Base-by-base conservation (phyloP, 148 eudicot species). In the Camellia granthamiana region DNA sequence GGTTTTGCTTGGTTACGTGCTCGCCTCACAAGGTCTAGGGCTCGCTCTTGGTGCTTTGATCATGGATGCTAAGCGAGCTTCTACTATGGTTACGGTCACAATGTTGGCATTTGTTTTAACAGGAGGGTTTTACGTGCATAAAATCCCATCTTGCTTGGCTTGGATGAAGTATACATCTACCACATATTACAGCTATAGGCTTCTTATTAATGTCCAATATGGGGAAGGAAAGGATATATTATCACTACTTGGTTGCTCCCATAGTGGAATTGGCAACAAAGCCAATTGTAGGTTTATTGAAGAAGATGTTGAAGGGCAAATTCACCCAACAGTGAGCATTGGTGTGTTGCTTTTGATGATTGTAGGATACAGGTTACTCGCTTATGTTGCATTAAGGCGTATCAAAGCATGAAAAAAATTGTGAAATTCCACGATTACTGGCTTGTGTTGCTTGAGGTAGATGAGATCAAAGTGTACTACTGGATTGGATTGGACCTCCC, bases 1-100 rank as follows among this genome's bases (percentile, higher is more conserved):
- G 4, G 87, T 96, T 5, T 69, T 92, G 2, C 83, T 96, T 3
- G 88, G 88, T 12, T 94, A 91, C 16, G 98, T 92, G 14, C 89
- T 96, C 5, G 98, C 91, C 11, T 96, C 94, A 5, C 95, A 91
- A 74, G 99, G 99, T 23, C 90, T 96, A 6, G 99, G 98, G 19
- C 88, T 94, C 0, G 92, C 93, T 12, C 80, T 96, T 6, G 99
- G 99, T 0, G 99, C 97, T 2, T 79, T 91, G 16, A 92, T 96
- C 79, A 94, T 96, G 99, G 99, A 96, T 43, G 97, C 94, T 13
- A 94, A 93, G 78, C 87, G 88, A 71, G 99, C 99, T 2, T 89
- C 99, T 3, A 96, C 97, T 0, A 71, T 96, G 23, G 98, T 89
- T 3, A 92, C 98, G 0, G 89, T 96, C 16, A 88, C 87, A 5